Evolutionary conservation across 192 early-diverging fungal species (phyloP).

Genomic region (Linnemannia hyalina): DNA sequence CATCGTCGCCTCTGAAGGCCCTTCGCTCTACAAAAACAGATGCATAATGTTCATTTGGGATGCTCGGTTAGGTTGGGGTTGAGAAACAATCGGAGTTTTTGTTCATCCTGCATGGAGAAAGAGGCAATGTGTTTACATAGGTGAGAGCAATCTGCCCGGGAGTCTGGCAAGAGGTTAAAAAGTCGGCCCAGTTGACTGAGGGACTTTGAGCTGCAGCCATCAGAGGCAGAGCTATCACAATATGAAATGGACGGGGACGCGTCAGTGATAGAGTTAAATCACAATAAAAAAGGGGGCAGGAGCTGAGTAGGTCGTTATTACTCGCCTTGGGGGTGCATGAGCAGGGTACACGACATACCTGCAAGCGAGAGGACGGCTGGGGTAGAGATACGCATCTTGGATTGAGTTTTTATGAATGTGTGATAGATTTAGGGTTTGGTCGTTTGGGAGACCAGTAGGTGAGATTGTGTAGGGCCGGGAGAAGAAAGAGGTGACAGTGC

Average conservation of each 20-base stretch:
- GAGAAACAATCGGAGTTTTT: too few relatives aligned
- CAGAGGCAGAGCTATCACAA: constrained; percentile 24
- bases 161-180: constrained; percentile 41
- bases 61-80: background rate
- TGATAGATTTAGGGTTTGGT: background rate
- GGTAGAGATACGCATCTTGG: constrained; percentile 23
- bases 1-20: constrained; percentile 66
- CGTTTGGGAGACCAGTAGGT: background rate
- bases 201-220: constrained; percentile 12
- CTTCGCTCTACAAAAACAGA: constrained; percentile 54
- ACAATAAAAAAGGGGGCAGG: too few relatives aligned
- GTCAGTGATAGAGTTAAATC: too few relatives aligned
- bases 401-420: background rate
- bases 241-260: background rate
- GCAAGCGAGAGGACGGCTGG: constrained; percentile 28
- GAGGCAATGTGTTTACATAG: constrained; percentile 43
- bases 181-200: constrained; percentile 36
- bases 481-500: too few relatives aligned
- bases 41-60: background rate
- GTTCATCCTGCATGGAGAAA: too few relatives aligned
- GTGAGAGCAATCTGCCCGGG: constrained; percentile 63
- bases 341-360: constrained; percentile 16
- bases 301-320: too few relatives aligned
- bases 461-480: background rate
- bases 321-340: background rate